A percentile compares a stretch with the other conserved stretches of the same genome.
Conservation (phyloP, 2,329 filamentous ascomycete genomes). For the Botryotinia calthae region DNA sequence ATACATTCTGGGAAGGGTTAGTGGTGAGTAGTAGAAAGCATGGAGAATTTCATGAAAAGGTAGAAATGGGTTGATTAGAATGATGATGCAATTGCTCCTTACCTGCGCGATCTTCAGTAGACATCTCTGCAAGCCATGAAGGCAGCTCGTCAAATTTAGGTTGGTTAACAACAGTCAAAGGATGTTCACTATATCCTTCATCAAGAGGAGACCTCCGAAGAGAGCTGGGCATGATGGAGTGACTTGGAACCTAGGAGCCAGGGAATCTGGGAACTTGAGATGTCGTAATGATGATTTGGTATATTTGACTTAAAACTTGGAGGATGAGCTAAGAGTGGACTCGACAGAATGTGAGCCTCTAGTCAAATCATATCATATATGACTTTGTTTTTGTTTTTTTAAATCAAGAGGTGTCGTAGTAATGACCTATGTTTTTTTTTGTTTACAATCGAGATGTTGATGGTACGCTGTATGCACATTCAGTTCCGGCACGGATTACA, state of each 20-base stretch:
- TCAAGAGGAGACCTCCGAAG: conserved; percentile 33
- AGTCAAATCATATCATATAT: neutral
- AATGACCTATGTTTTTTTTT: neutral
- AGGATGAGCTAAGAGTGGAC: neutral
- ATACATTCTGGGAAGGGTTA: conserved; percentile 62
- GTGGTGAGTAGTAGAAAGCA: neutral
- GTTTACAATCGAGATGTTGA: neutral
- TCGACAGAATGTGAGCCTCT: neutral
- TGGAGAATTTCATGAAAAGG: neutral
- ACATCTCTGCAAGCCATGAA: conserved; percentile 31
- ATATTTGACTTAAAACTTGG: neutral
- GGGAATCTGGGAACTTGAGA: conserved; percentile 23
- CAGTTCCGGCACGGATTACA: neutral
- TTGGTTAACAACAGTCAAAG: conserved; percentile 30
- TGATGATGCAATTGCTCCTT: conserved; percentile 11
- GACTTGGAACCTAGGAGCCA: neutral
- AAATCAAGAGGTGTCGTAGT: neutral
- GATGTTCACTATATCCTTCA: conserved; percentile 40
- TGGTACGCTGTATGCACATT: neutral
- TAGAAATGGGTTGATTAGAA: neutral
- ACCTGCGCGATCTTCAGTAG: conserved; percentile 35
- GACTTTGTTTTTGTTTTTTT: too few species aligned
- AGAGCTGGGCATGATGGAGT: conserved; percentile 8
- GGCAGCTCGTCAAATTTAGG: conserved; percentile 25
- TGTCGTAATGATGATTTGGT: conserved; percentile 25